Evolutionary conservation across 306 rosid genomes (phyloP).

Genomic region (Luffa aegyptiaca): DNA sequence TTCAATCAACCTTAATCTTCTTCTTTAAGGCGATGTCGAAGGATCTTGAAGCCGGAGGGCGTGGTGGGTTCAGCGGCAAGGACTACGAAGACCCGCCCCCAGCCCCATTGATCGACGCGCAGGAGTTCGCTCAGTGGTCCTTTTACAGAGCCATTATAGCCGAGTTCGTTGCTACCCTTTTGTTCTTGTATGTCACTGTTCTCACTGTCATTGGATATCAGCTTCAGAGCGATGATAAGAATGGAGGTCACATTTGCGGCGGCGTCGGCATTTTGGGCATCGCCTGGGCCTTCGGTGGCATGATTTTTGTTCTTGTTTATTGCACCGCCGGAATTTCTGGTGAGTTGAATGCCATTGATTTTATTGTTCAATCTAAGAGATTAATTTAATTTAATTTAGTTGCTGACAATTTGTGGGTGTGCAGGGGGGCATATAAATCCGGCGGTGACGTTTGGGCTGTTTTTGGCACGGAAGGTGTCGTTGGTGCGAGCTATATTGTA

Average conservation of each 20-base stretch:
- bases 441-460: slow-evolving; percentile 20
- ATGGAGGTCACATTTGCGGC: slow-evolving; percentile 4
- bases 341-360: too few species aligned
- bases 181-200: slow-evolving; percentile 18
- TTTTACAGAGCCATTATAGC: slow-evolving; percentile 19
- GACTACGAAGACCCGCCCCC: slow-evolving; percentile 13
- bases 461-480: slow-evolving; percentile 15
- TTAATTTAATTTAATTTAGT: neutral
- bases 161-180: slow-evolving; percentile 18
- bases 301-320: slow-evolving; percentile 20
- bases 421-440: slow-evolving; percentile 23
- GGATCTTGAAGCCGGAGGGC: slow-evolving; percentile 10
- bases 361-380: too few species aligned
- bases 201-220: slow-evolving; percentile 17
- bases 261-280: slow-evolving; percentile 19
- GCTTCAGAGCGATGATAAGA: neutral
- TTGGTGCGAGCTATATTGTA: slow-evolving; percentile 13
- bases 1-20: neutral
- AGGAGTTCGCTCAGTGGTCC: slow-evolving; percentile 15
- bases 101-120: slow-evolving; percentile 14
- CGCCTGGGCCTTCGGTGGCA: slow-evolving; percentile 26
- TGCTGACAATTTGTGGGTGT: neutral
- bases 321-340: slow-evolving; percentile 25
- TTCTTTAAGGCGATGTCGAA: slow-evolving; percentile 13
- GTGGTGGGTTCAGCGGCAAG: neutral